Conservation (phyloP, 345 rosid genomes). For the Pistacia atlantica region DNA sequence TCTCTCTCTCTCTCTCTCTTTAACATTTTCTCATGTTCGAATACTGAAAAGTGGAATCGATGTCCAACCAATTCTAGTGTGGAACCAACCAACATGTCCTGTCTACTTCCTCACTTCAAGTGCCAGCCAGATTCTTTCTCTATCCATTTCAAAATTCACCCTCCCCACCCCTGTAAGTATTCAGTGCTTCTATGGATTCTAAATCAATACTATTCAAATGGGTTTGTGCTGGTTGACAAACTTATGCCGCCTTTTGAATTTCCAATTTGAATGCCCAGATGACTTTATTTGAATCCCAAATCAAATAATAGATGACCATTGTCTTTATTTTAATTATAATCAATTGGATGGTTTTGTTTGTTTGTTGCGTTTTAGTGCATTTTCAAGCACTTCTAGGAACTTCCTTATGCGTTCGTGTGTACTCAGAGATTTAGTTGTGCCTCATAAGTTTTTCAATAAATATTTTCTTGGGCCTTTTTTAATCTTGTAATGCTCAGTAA, state of each 20-base stretch:
- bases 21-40: neutral
- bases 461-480: neutral
- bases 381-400: neutral
- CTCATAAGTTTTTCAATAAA: neutral
- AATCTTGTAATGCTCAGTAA: neutral
- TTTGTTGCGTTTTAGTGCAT: neutral
- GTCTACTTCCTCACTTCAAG: slow-evolving; percentile 89
- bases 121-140: slow-evolving; percentile 79
- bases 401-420: too few relatives aligned
- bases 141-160: slow-evolving; percentile 55
- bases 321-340: neutral
- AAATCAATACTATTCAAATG: neutral
- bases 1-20: neutral
- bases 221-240: neutral
- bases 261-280: neutral
- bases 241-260: neutral
- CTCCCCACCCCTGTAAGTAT: slow-evolving; percentile 23
- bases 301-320: slow-evolving; percentile 7
- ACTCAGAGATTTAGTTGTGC: neutral
- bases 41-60: neutral
- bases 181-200: slow-evolving; percentile 7
- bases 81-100: slow-evolving; percentile 47
- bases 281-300: slow-evolving; percentile 17
- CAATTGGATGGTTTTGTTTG: neutral
- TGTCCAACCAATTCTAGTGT: too few relatives aligned